Evolutionary conservation across 805 yeast genomes (phyloP).

Genomic region (Hanseniaspora valbyensis): DNA sequence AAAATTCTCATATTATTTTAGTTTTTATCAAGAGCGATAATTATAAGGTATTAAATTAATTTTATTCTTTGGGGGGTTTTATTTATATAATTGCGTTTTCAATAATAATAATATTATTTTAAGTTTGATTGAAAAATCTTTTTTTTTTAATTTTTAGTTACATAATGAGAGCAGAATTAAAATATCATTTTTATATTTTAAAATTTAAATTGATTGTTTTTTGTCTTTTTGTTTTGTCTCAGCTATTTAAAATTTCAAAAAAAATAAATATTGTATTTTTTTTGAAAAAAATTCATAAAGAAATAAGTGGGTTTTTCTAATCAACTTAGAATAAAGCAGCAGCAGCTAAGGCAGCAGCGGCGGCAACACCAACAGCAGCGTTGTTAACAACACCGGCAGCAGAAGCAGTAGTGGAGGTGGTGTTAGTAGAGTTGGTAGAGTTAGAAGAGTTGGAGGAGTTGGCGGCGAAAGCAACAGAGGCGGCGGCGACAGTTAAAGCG

Average conservation of each 20-base stretch:
- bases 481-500: constrained; percentile 59
- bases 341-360: constrained; percentile 82
- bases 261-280: background rate
- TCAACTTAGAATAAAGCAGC: constrained; percentile 39
- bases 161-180: background rate
- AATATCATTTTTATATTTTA: no score
- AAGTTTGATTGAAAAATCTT: background rate
- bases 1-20: no score
- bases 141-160: constrained; percentile 2
- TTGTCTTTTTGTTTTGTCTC: background rate
- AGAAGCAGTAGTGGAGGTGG: constrained; percentile 35
- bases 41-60: no score
- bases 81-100: background rate
- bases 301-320: constrained; percentile 8
- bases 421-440: constrained; percentile 36
- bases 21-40: no score
- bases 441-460: constrained; percentile 36
- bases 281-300: background rate
- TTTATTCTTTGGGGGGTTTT: no score
- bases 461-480: constrained; percentile 58
- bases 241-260: no score
- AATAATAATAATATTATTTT: background rate
- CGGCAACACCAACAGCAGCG: constrained; percentile 60
- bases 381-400: constrained; percentile 43
- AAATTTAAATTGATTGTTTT: no score